Conservation (phyloP, 345 rosid species). For the Hibiscus mutabilis region DNA sequence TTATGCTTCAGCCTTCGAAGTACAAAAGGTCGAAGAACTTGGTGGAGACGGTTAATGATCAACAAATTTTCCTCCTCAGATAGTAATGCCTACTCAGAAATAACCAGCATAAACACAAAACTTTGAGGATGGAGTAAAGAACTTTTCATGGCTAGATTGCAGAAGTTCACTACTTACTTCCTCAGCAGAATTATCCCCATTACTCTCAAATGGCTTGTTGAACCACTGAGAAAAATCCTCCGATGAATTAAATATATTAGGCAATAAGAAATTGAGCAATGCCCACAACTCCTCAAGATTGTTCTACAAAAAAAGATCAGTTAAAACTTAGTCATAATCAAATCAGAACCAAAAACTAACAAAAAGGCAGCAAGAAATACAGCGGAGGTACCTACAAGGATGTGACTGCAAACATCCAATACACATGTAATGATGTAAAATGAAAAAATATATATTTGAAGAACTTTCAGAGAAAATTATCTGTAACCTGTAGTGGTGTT, state of each 20-base stretch:
- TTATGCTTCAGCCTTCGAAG: constrained; percentile 90
- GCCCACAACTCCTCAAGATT: constrained; percentile 98
- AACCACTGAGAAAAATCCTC: constrained; percentile 98
- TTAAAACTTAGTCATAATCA: constrained; percentile 13
- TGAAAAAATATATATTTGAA: neutral
- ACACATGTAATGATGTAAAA: neutral
- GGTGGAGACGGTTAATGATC: constrained; percentile 89
- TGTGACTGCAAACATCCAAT: neutral
- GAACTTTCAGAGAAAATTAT: neutral
- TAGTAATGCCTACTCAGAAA: constrained; percentile 54
- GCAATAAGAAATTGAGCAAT: constrained; percentile 80
- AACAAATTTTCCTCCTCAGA: constrained; percentile 92
- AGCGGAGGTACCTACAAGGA: neutral
- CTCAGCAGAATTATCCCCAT: constrained; percentile 77
- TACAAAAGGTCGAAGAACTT: constrained; percentile 93
- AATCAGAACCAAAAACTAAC: constrained; percentile 1
- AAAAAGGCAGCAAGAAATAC: constrained; percentile 1
- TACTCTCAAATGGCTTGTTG: constrained; percentile 89
- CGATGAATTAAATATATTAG: constrained; percentile 86
- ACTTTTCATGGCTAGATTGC: constrained; percentile 3
- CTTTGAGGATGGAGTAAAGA: constrained; percentile 3
- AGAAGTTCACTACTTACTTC: constrained; percentile 43
- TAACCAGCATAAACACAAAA: constrained; percentile 8
- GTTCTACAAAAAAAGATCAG: constrained; percentile 42
- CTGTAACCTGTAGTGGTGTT: constrained; percentile 75